Conservation (phyloP, 192 early-diverging fungal genomes). For the Spizellomyces punctatus region DNA sequence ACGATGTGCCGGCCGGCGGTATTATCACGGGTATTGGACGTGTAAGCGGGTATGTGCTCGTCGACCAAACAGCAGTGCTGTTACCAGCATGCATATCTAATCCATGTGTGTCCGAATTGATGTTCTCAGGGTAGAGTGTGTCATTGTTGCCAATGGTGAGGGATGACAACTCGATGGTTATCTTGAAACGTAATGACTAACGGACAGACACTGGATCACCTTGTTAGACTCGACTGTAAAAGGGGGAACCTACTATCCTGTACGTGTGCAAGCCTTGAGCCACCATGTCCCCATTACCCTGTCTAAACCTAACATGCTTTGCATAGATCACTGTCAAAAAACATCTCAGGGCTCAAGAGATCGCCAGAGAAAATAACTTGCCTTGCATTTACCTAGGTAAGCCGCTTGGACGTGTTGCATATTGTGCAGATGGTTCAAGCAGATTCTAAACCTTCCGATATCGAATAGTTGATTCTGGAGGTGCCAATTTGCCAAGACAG, state of each 20-base stretch:
- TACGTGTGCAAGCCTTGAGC: slow-evolving; percentile 17
- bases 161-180: neutral
- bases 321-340: slow-evolving; percentile 78
- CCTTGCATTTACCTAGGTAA: slow-evolving; percentile 88
- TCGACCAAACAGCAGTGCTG: neutral
- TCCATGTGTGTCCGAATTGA: neutral
- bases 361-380: slow-evolving; percentile 88
- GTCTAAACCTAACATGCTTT: neutral
- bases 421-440: neutral
- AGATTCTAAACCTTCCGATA: neutral
- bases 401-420: neutral
- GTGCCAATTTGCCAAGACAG: slow-evolving; percentile 92
- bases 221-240: slow-evolving; percentile 88
- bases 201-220: neutral
- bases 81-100: neutral
- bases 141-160: slow-evolving; percentile 88
- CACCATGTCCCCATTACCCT: neutral
- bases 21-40: slow-evolving; percentile 96
- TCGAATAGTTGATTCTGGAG: slow-evolving; percentile 83
- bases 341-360: slow-evolving; percentile 96
- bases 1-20: slow-evolving; percentile 82
- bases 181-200: neutral
- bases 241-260: slow-evolving; percentile 96
- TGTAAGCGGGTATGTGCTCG: slow-evolving; percentile 69
- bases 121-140: slow-evolving; percentile 76